These are phyloP conservation scores for Podospora comata DNA, from an alignment of 495 filamentous ascomycete species.

Conservation along the genomic window DNA sequence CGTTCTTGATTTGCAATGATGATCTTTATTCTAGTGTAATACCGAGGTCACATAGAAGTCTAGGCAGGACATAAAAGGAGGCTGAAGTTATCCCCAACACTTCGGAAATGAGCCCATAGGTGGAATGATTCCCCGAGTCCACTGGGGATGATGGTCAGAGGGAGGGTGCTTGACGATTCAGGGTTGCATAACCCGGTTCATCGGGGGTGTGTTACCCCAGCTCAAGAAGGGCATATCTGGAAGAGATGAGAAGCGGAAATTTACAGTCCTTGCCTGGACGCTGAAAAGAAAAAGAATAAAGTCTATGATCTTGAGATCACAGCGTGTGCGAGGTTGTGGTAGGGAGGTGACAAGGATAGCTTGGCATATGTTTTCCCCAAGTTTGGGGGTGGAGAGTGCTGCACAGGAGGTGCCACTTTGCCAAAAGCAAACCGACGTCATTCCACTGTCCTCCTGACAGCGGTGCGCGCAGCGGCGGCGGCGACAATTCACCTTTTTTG, in stretches of 20 bases:
- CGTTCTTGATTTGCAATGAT: no score
- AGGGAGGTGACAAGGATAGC: not conserved
- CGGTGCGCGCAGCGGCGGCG: no score
- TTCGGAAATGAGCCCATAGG: conserved; percentile 6
- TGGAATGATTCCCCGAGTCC: not conserved
- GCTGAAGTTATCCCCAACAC: conserved; percentile 7
- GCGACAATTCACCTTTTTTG: not conserved
- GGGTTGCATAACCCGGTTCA: not conserved
- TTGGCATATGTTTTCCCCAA: not conserved
- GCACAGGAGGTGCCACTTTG: not conserved
- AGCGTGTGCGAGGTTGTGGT: no score
- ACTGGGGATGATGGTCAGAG: not conserved
- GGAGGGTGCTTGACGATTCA: not conserved
- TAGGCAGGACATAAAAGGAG: not conserved
- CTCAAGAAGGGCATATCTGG: no score
- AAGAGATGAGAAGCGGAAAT: not conserved
- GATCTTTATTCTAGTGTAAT: not conserved
- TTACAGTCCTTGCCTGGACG: not conserved
- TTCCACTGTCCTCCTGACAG: conserved; percentile 13
- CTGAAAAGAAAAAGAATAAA: not conserved
- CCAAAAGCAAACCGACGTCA: conserved; percentile 24
- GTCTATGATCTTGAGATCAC: not conserved
- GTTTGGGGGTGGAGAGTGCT: not conserved
- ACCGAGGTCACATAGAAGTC: not conserved
- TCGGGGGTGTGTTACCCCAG: no score